phyloP scores from a whole-genome alignment of 2,329 filamentous ascomycete genomes.

The Colletotrichum eleusines region DNA sequence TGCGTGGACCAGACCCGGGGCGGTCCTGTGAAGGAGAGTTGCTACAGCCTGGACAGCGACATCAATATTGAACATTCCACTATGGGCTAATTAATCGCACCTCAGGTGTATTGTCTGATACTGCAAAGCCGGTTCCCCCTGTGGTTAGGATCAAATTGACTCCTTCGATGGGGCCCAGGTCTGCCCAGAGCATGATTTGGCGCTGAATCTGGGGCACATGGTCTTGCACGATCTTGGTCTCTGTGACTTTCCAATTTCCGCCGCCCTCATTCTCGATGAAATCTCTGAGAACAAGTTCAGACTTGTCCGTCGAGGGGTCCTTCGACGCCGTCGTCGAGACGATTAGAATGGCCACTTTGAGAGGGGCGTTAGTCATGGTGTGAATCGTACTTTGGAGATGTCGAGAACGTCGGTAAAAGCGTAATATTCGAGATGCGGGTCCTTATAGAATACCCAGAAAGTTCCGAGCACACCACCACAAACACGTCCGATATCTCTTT shows the following conservation, averaged over 20 bases:
- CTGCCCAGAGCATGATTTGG: constrained; percentile 79
- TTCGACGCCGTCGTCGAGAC: constrained; percentile 90
- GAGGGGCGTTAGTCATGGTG: constrained; percentile 55
- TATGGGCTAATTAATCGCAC: constrained; percentile 55
- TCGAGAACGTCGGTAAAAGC: not conserved
- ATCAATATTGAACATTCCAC: not conserved
- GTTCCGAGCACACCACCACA: not conserved
- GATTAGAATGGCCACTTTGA: constrained; percentile 84
- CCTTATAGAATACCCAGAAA: not conserved
- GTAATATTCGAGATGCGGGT: too few relatives aligned
- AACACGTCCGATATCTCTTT: not conserved
- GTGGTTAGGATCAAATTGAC: constrained; percentile 88
- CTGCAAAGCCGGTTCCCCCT: constrained; percentile 92
- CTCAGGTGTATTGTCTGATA: constrained; percentile 89
- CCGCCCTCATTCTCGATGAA: constrained; percentile 76
- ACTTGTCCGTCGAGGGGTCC: constrained; percentile 83
- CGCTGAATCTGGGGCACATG: constrained; percentile 79
- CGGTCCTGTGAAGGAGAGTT: constrained; percentile 84
- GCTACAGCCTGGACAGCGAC: constrained; percentile 72
- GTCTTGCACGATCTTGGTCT: constrained; percentile 84
- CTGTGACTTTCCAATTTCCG: constrained; percentile 77
- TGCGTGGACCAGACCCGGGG: constrained; percentile 91
- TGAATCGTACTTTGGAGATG: not conserved
- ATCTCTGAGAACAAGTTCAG: constrained; percentile 73
- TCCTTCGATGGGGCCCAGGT: constrained; percentile 64